Evolutionary conservation across 441 rosid genomes (phyloP).

Genomic region (Arabidopsis lyrata): DNA sequence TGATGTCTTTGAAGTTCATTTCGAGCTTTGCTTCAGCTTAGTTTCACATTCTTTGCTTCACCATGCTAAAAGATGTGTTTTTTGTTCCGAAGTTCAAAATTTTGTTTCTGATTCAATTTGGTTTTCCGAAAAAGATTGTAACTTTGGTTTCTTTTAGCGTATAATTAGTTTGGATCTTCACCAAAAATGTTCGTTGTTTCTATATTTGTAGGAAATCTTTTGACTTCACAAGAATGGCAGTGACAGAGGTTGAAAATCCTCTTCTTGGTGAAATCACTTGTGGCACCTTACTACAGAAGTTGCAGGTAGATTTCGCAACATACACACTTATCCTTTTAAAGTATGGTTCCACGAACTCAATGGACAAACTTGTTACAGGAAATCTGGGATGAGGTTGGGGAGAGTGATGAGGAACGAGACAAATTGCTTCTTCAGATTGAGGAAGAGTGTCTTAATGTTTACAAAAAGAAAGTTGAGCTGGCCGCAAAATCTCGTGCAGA

Average conservation of each 20-base stretch:
- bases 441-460: conserved; percentile 92
- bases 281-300: conserved; percentile 78
- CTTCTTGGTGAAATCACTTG: conserved; percentile 88
- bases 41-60: neutral
- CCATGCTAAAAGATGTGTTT: neutral
- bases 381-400: conserved; percentile 99
- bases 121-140: neutral
- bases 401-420: conserved; percentile 87
- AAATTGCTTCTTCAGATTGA: conserved; percentile 93
- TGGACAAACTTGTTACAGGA: conserved; percentile 53
- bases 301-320: conserved; percentile 66
- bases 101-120: neutral
- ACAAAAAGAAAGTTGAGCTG: conserved; percentile 92
- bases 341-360: conserved; percentile 9
- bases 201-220: conserved; percentile 24
- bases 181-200: neutral
- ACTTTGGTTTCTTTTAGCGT: neutral
- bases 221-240: conserved; percentile 60
- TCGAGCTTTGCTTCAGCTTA: conserved; percentile 11
- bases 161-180: neutral
- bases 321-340: neutral
- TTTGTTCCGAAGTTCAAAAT: conserved; percentile 4
- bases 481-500: conserved; percentile 87
- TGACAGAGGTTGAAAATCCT: conserved; percentile 74
- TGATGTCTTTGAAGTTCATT: conserved; percentile 7